These are phyloP conservation scores for Spiromastix sp. DNA, from an alignment of 2,329 filamentous ascomycete species.

Conservation along the genomic window DNA sequence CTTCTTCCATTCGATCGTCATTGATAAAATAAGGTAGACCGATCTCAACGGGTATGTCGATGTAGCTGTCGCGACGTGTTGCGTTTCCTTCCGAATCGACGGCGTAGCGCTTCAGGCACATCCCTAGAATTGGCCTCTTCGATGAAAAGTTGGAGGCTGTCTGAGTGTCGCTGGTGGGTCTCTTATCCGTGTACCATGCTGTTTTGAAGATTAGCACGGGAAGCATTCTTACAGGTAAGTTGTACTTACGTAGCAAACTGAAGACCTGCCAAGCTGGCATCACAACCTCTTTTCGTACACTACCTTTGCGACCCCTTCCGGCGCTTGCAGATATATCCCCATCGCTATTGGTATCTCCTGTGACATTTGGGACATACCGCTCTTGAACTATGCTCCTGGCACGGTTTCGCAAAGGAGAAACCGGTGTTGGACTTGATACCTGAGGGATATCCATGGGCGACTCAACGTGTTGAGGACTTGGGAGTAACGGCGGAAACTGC, in stretches of 20 bases:
- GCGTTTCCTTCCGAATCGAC: constrained; percentile 60
- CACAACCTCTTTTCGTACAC: constrained; percentile 65
- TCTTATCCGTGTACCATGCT: constrained; percentile 78
- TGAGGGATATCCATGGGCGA: constrained; percentile 20
- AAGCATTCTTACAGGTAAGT: constrained; percentile 1
- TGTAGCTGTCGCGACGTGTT: constrained; percentile 64
- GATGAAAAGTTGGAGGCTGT: constrained; percentile 81
- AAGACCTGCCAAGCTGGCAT: constrained; percentile 99
- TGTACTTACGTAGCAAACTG: constrained; percentile 67
- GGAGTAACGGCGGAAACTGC: neutral
- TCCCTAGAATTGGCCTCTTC: constrained; percentile 73
- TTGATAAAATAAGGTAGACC: constrained; percentile 80
- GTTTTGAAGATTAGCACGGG: constrained; percentile 29
- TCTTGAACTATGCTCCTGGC: constrained; percentile 34
- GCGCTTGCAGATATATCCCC: neutral
- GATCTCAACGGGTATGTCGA: constrained; percentile 85
- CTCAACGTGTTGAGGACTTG: constrained; percentile 12
- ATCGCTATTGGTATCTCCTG: constrained; percentile 30
- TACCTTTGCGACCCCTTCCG: constrained; percentile 9
- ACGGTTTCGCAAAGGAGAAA: constrained; percentile 1
- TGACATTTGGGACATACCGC: constrained; percentile 30
- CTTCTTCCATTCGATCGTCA: constrained; percentile 59
- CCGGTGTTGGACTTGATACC: constrained; percentile 14
- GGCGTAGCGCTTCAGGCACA: constrained; percentile 84
- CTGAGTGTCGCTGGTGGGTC: constrained; percentile 55